phyloP scores from a whole-genome alignment of 2,329 filamentous ascomycete species.

The Colletotrichum agaves region DNA sequence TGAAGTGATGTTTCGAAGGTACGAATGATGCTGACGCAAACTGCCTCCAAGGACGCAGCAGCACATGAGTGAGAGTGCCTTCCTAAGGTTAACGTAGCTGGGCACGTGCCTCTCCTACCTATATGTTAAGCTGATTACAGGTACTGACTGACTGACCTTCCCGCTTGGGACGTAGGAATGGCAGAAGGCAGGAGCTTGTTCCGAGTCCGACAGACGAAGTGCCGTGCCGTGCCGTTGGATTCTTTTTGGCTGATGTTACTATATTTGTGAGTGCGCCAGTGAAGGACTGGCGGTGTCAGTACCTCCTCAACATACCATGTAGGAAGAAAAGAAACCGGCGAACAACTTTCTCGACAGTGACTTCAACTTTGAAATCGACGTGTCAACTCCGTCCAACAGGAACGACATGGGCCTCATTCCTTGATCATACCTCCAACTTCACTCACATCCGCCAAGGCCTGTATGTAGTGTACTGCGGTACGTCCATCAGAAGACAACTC shows the following conservation, averaged over 20 bases:
- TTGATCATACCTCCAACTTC: neutral
- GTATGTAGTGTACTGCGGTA: neutral
- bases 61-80: neutral
- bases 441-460: neutral
- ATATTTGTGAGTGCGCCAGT: neutral
- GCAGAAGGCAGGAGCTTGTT: neutral
- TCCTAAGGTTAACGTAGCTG: neutral
- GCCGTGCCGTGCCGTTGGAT: too few species aligned
- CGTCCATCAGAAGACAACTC: neutral
- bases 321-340: too few species aligned
- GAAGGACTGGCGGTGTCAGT: too few species aligned
- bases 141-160: slow-evolving; percentile 3
- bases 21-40: slow-evolving; percentile 34
- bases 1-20: neutral
- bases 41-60: slow-evolving; percentile 24
- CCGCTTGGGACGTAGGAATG: neutral
- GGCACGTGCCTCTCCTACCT: too few species aligned
- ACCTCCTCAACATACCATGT: too few species aligned
- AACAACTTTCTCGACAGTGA: too few species aligned
- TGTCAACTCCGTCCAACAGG: slow-evolving; percentile 3
- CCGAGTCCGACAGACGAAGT: too few species aligned
- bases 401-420: neutral
- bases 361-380: neutral
- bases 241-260: too few species aligned
- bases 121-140: too few species aligned